phyloP scores from a whole-genome alignment of 2,329 filamentous ascomycete genomes.

The Colletotrichum aenigma region DNA sequence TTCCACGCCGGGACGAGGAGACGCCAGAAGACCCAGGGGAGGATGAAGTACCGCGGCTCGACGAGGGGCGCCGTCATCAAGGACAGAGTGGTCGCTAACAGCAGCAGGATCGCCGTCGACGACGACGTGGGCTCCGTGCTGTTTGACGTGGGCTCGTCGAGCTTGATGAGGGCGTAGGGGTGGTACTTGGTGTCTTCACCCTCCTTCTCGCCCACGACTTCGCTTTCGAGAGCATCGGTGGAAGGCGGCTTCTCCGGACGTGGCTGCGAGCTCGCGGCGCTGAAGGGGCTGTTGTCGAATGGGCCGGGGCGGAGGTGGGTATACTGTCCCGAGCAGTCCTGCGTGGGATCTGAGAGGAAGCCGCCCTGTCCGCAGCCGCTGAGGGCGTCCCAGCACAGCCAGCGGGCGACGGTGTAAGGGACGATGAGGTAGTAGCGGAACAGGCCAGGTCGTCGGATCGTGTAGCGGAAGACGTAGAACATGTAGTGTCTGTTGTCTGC shows the following conservation, averaged over 20 bases:
- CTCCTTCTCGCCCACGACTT: not conserved
- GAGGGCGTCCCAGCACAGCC: slow-evolving; percentile 69
- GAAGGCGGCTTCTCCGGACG: not conserved
- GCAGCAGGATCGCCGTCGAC: slow-evolving; percentile 59
- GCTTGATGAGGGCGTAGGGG: slow-evolving; percentile 21
- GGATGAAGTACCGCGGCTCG: slow-evolving; percentile 94
- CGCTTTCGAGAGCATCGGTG: not conserved
- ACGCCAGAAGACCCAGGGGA: slow-evolving; percentile 94
- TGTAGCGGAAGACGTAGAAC: slow-evolving; percentile 92
- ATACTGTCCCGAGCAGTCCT: slow-evolving; percentile 2
- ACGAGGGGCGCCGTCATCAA: slow-evolving; percentile 90
- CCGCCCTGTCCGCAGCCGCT: slow-evolving; percentile 41
- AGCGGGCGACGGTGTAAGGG: slow-evolving; percentile 74
- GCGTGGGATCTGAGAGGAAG: not conserved
- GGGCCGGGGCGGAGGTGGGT: not conserved
- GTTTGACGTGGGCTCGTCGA: slow-evolving; percentile 27
- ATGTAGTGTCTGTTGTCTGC: slow-evolving; percentile 97
- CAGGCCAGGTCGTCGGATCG: slow-evolving; percentile 68
- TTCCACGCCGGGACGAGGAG: slow-evolving; percentile 70
- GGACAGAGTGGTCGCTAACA: slow-evolving; percentile 76
- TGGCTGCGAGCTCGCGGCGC: not conserved
- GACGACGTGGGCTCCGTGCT: slow-evolving; percentile 39
- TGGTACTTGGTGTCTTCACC: not conserved
- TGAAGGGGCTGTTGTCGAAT: slow-evolving; percentile 34
- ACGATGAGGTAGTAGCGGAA: slow-evolving; percentile 72